Evolutionary conservation across 345 rosid genomes (phyloP), one percentile per base, ranked within the genome.

Genomic region (Fremontodendron californicum): DNA sequence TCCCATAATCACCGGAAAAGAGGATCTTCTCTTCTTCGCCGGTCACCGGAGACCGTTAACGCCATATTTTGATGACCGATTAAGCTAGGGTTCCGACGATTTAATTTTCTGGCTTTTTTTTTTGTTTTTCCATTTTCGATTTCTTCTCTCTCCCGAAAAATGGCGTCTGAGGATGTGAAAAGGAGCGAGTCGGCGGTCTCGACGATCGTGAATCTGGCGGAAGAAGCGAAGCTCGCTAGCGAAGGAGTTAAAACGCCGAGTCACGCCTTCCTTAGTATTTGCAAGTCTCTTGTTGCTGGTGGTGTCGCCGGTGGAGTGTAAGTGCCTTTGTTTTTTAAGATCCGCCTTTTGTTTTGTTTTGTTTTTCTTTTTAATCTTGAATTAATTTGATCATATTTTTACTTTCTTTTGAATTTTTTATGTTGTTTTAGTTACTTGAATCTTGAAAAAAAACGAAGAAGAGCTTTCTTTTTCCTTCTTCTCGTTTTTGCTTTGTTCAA

Each of bases 271-370:
- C 78, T 85, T 77, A 79, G 84, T 33, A 85, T 94, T 81, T 75
- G 84, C 82, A 90, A 92, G 85, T 93, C 94, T 77, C 89, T 90
- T 8, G 67, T 85, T 27, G 91, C 97, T 48, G 97, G 94, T 2
- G 98, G 97, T 19, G 82, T 90, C 63, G 94, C 94, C 43, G 97
- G 97, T 43, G 97, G 94, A 81, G 88, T 93, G 94, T 91, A 62
- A 84, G 92, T 81, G 49, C 54, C 55, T 10, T 16, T 48, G 6
- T 37, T 79, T 55, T 37, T 6, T 69, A 33, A 16, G 58, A 48
- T 55, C 57, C 49, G 35, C 25, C n/a, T 16, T 33, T 73, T 19
- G 46, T 6, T 19, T 48, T 48, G 27, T 35, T 31, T 23, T 74
- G 42, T 10, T 19, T 19, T 4, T 3, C 9, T 8, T 6, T 3